Base-by-base conservation (phyloP, 371 early-diverging fungal species). In the Mucor irregularis region DNA sequence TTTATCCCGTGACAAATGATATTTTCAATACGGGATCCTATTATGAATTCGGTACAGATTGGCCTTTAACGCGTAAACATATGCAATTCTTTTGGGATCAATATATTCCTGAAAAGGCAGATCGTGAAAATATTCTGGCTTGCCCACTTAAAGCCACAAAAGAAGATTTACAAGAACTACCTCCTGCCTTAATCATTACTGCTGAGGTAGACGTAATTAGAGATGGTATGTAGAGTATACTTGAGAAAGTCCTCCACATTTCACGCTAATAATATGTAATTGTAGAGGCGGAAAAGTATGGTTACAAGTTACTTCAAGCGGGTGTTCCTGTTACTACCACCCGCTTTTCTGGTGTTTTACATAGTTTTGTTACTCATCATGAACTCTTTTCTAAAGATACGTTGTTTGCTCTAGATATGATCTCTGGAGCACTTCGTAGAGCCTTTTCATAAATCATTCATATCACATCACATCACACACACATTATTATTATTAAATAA, bases 171-270 rank as follows among this genome's bases (percentile, higher is more conserved):
- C 22, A 11, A 24, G 61, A 37, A 4, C 42, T 65, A 13, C 60
- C 65, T 10, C 61, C 58, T 13, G 42, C 59, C 4, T 52, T 64
- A 2, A 37, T 64, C 4, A 28, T 64, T 21, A 55, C 56, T 6
- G 59, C 51, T 19, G 59, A 64, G 34, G 55, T 46, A 2, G 65
- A 64, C 34, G 17, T 51, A 1, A 16, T 64, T 11, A 30, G 65
- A 17, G 65, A 64, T 33, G 61, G 44, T 43, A 43, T n/a, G n/a
- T n/a, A n/a, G n/a, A n/a, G n/a, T n/a, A n/a, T n/a, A n/a, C n/a
- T n/a, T n/a, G n/a, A n/a, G n/a, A n/a, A n/a, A n/a, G n/a, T n/a
- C n/a, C n/a, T n/a, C n/a, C n/a, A n/a, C n/a, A n/a, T n/a, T n/a
- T n/a, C n/a, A n/a, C n/a, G n/a, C n/a, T n/a, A n/a, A n/a, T 37